These are phyloP conservation scores for Blakeslea trispora DNA, from an alignment of 371 early-diverging fungal genomes.

Conservation along the genomic window DNA sequence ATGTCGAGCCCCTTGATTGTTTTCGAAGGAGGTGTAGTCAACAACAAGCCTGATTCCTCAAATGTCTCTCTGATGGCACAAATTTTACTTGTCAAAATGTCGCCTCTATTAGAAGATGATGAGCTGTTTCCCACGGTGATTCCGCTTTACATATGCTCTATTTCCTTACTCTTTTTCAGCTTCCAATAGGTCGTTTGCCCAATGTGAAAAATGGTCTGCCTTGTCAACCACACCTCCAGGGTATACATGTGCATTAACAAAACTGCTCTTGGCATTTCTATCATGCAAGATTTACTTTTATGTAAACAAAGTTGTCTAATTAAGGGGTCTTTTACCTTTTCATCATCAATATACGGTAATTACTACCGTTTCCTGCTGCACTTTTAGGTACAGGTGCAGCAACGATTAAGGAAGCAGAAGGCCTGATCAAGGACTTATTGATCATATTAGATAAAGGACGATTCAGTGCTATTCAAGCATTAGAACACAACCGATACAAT, in stretches of 20 bases:
- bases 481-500: too few relatives aligned
- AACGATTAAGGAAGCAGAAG: conserved; percentile 44
- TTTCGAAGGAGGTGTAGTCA: conserved; percentile 49
- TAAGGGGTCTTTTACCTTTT: conserved; percentile 58
- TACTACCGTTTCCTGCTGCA: conserved; percentile 29
- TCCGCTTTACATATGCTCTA: not conserved
- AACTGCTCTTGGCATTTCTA: conserved; percentile 57
- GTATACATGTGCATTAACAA: conserved; percentile 60
- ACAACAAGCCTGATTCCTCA: conserved; percentile 78
- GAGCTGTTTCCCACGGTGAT: not conserved
- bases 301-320: too few relatives aligned
- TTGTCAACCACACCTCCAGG: conserved; percentile 68
- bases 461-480: too few relatives aligned
- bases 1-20: conserved; percentile 29
- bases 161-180: conserved; percentile 10
- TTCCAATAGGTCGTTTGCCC: conserved; percentile 30
- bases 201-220: conserved; percentile 48
- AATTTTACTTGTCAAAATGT: conserved; percentile 41
- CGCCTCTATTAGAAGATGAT: not conserved
- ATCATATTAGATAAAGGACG: conserved; percentile 20
- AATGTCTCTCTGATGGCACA: conserved; percentile 84
- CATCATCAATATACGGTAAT: conserved; percentile 62
- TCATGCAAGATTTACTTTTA: too few relatives aligned
- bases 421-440: conserved; percentile 14
- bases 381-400: conserved; percentile 47